phyloP scores from a whole-genome alignment of 1,139 yeast genomes.

The Suhomyces wounanorum region DNA sequence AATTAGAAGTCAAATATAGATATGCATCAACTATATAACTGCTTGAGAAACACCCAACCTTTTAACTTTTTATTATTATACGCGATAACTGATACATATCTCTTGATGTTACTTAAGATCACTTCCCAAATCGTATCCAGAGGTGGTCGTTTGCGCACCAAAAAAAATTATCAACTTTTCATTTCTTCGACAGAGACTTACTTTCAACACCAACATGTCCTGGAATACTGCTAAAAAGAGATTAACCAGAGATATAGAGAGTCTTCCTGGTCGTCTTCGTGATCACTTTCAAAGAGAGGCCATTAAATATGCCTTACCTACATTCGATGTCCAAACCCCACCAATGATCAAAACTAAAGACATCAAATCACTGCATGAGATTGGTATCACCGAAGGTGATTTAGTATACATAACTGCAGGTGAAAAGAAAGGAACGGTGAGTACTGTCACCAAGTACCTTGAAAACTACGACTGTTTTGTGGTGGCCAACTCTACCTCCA shows the following conservation, averaged over 20 bases:
- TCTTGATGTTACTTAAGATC: no score
- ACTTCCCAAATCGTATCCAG: no score
- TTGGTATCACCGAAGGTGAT: slow-evolving; percentile 46
- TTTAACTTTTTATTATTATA: no score
- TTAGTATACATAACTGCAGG: slow-evolving; percentile 62
- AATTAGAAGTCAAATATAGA: no score
- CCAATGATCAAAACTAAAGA: slow-evolving; percentile 27
- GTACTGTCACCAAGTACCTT: slow-evolving; percentile 43
- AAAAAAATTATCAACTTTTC: slow-evolving; percentile 6
- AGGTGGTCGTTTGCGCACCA: slow-evolving; percentile 1
- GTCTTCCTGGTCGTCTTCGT: slow-evolving; percentile 34
- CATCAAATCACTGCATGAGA: slow-evolving; percentile 32
- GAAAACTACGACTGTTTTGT: slow-evolving; percentile 37
- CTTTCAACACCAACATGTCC: slow-evolving; percentile 29
- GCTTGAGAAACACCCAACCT: no score
- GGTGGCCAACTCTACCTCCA: slow-evolving; percentile 38
- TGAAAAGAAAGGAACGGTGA: slow-evolving; percentile 67
- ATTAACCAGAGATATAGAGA: slow-evolving; percentile 39
- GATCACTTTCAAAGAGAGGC: slow-evolving; percentile 28
- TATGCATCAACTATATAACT: no score
- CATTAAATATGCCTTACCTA: slow-evolving; percentile 38
- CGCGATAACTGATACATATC: no score
- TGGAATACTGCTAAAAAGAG: slow-evolving; percentile 41
- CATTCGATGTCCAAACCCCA: slow-evolving; percentile 30
- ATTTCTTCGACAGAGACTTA: slow-evolving; percentile 1